These are phyloP conservation scores for Cytospora chrysosperma DNA, from an alignment of 2,329 filamentous ascomycete genomes.

Conservation along the genomic window DNA sequence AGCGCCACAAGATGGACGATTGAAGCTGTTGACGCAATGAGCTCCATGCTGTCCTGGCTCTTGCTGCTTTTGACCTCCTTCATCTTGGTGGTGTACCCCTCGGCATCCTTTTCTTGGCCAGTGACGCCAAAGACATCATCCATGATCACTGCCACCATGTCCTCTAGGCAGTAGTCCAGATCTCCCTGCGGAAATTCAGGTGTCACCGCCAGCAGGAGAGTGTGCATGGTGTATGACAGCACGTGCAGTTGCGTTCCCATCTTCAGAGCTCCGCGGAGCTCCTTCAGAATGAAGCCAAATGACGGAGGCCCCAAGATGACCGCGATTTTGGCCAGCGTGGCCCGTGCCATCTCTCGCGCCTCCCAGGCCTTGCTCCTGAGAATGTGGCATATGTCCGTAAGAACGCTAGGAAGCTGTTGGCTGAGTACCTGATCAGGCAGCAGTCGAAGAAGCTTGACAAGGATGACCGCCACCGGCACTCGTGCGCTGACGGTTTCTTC, in stretches of 20 bases:
- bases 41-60: conserved; percentile 95
- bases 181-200: conserved; percentile 76
- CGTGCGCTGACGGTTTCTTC: conserved; percentile 92
- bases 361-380: conserved; percentile 86
- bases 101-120: conserved; percentile 94
- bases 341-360: conserved; percentile 84
- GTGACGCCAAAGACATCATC: conserved; percentile 94
- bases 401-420: conserved; percentile 73
- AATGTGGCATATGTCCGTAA: conserved; percentile 92
- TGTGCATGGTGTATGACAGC: conserved; percentile 90
- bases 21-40: conserved; percentile 80
- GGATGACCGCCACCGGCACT: conserved; percentile 83
- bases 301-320: conserved; percentile 76
- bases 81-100: conserved; percentile 92
- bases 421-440: conserved; percentile 73
- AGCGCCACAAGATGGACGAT: conserved; percentile 72
- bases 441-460: conserved; percentile 82
- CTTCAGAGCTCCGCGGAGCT: conserved; percentile 77
- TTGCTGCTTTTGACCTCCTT: conserved; percentile 98
- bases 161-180: conserved; percentile 80
- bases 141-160: conserved; percentile 84
- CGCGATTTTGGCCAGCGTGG: conserved; percentile 82
- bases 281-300: conserved; percentile 90
- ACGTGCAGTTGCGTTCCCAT: conserved; percentile 93
- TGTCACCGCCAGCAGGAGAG: conserved; percentile 74